A percentile compares a stretch with the other conserved stretches of the same genome.
Evolutionary conservation across 306 rosid genomes (phyloP).

Genomic region (Lathyrus oleraceus): DNA sequence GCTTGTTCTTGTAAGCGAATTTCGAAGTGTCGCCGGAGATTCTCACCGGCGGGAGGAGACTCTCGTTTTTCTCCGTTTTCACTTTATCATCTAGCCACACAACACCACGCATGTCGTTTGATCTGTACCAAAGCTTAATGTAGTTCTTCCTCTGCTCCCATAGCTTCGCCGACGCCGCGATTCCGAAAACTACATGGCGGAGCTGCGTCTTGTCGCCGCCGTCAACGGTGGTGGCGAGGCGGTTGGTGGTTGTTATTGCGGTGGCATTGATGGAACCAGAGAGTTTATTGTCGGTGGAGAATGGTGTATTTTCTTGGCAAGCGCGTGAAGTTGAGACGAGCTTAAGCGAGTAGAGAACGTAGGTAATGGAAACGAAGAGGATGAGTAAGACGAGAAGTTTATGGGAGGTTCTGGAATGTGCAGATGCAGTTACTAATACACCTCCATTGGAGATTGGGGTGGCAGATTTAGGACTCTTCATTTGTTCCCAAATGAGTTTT

Average conservation of each 20-base stretch:
- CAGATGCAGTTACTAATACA: background rate
- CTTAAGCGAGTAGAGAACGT: slow-evolving; percentile 75
- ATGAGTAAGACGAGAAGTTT: slow-evolving; percentile 66
- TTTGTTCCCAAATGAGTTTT: slow-evolving; percentile 67
- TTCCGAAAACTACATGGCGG: slow-evolving; percentile 77
- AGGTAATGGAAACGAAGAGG: slow-evolving; percentile 74
- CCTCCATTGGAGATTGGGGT: slow-evolving; percentile 38
- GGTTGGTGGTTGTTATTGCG: background rate
- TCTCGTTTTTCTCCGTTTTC: background rate
- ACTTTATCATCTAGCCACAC: slow-evolving; percentile 79
- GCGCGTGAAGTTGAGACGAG: slow-evolving; percentile 67
- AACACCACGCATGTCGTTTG: slow-evolving; percentile 75
- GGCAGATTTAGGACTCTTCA: slow-evolving; percentile 49
- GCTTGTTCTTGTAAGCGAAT: slow-evolving; percentile 65
- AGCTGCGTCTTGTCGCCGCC: background rate
- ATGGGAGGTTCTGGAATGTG: slow-evolving; percentile 47
- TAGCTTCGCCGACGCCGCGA: slow-evolving; percentile 91
- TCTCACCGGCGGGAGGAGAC: slow-evolving; percentile 70
- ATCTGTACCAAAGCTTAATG: slow-evolving; percentile 87
- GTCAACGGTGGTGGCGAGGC: background rate
- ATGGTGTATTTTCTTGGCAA: slow-evolving; percentile 46
- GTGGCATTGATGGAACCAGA: slow-evolving; percentile 31
- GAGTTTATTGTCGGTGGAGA: slow-evolving; percentile 38
- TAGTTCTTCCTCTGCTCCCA: slow-evolving; percentile 82
- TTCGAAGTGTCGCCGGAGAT: slow-evolving; percentile 72